phyloP scores from a whole-genome alignment of 2,329 filamentous ascomycete species.

The Neurospora sp. region DNA sequence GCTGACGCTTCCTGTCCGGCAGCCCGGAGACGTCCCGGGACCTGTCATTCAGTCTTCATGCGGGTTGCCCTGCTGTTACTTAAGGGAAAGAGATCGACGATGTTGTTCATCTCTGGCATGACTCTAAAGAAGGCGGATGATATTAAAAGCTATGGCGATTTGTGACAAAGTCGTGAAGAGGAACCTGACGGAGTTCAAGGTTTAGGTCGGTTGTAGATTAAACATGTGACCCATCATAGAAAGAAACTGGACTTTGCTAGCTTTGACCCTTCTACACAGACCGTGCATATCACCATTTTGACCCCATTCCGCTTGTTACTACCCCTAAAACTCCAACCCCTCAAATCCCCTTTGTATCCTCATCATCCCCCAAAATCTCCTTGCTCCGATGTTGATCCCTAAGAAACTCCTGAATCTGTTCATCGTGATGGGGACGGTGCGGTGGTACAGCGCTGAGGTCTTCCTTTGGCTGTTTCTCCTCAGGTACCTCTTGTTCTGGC shows the following conservation, averaged over 20 bases:
- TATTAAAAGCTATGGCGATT: too few species aligned
- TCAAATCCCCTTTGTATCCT: background rate
- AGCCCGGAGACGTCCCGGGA: background rate
- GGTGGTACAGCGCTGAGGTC: constrained; percentile 26
- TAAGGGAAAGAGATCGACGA: background rate
- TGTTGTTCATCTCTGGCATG: background rate
- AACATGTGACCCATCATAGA: background rate
- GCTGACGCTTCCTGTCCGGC: background rate
- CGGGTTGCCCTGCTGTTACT: background rate
- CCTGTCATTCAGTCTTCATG: background rate
- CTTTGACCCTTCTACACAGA: too few species aligned
- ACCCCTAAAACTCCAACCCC: rapidly evolving
- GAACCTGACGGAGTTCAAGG: too few species aligned
- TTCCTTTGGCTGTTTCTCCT: constrained; percentile 9
- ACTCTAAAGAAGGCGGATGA: too few species aligned
- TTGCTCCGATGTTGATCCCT: constrained; percentile 42
- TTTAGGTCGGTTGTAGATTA: background rate
- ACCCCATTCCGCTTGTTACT: background rate
- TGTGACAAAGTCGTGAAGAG: too few species aligned
- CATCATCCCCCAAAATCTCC: constrained; percentile 3
- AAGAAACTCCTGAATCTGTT: constrained; percentile 42
- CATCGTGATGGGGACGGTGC: constrained; percentile 34
- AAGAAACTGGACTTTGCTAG: too few species aligned
- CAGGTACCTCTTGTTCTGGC: constrained; percentile 17
- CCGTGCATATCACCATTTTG: too few species aligned